Conservation (phyloP, 1,284 basidiomycete genomes). For the Papiliotrema laurentii region DNA sequence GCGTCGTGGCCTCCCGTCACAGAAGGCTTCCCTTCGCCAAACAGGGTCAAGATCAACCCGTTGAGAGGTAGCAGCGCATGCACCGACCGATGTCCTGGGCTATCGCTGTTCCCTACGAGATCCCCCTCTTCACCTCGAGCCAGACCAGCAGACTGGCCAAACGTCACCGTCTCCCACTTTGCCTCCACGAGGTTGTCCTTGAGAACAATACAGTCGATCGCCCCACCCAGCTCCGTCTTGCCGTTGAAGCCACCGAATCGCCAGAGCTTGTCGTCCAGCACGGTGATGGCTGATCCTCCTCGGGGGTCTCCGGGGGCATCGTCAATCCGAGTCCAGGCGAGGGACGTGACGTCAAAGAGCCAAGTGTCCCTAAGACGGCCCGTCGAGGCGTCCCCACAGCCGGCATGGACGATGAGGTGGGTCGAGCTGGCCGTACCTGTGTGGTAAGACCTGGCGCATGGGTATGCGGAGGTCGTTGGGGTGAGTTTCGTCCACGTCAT, state of each 20-base stretch:
- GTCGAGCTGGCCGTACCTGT: conserved; percentile 8
- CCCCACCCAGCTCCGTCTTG: conserved; percentile 27
- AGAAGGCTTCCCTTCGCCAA: conserved; percentile 32
- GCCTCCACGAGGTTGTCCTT: not conserved
- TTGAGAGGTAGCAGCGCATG: conserved; percentile 15
- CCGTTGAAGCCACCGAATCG: conserved; percentile 34
- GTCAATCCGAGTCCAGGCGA: conserved; percentile 13
- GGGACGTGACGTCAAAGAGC: conserved; percentile 16
- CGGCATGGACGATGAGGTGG: conserved; percentile 24
- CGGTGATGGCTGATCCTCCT: conserved; percentile 23
- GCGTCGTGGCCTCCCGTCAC: conserved; percentile 30
- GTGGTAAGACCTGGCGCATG: conserved; percentile 22
- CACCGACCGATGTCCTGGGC: conserved; percentile 23
- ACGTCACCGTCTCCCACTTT: conserved; percentile 7
- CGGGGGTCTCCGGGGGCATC: conserved; percentile 23
- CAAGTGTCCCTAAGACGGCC: conserved; percentile 25
- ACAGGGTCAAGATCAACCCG: conserved; percentile 12
- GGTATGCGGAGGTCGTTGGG: conserved; percentile 5
- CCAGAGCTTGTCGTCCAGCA: conserved; percentile 11
- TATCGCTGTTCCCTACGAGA: not conserved
- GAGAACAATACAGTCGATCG: conserved; percentile 18
- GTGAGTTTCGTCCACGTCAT: conserved; percentile 15
- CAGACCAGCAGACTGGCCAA: conserved; percentile 11
- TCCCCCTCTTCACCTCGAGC: conserved; percentile 6
- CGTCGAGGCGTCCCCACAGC: conserved; percentile 19